A percentile compares a stretch with the other conserved stretches of the same genome.
Evolutionary conservation across 2,329 filamentous ascomycete genomes (phyloP).

Genomic region (Phaeosphaeriaceae sp.): DNA sequence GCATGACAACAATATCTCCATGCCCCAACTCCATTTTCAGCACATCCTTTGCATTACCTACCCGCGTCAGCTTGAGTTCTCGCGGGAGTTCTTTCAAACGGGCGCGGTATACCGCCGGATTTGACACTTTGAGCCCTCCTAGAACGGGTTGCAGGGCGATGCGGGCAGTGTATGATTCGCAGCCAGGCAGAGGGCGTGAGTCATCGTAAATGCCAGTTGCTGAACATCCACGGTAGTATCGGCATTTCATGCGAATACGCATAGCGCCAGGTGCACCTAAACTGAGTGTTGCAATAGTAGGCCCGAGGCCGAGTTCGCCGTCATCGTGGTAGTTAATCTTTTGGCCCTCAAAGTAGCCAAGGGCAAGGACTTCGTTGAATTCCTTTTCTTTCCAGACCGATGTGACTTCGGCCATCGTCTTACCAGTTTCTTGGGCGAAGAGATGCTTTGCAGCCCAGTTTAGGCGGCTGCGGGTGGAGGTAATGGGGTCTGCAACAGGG

Average conservation of each 20-base stretch:
- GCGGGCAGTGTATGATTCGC: slow-evolving; percentile 43
- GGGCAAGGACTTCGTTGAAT: slow-evolving; percentile 69
- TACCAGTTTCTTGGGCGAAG: slow-evolving; percentile 34
- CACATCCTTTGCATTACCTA: slow-evolving; percentile 40
- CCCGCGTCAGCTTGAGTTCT: slow-evolving; percentile 45
- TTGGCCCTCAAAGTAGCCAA: slow-evolving; percentile 68
- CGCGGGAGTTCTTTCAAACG: slow-evolving; percentile 43
- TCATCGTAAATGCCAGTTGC: slow-evolving; percentile 43
- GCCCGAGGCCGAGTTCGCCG: slow-evolving; percentile 67
- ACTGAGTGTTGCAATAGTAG: slow-evolving; percentile 65
- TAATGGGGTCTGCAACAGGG: slow-evolving; percentile 50
- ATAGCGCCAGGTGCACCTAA: slow-evolving; percentile 65
- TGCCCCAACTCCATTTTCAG: slow-evolving; percentile 62
- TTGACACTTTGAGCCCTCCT: slow-evolving; percentile 18
- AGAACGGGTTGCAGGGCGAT: slow-evolving; percentile 39
- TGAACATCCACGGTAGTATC: slow-evolving; percentile 51
- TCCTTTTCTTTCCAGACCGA: slow-evolving; percentile 35
- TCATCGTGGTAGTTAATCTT: slow-evolving; percentile 70
- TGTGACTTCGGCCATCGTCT: slow-evolving; percentile 14
- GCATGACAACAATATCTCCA: slow-evolving; percentile 70
- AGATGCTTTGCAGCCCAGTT: slow-evolving; percentile 61
- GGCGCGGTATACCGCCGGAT: slow-evolving; percentile 28
- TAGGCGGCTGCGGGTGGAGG: slow-evolving; percentile 59
- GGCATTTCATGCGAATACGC: slow-evolving; percentile 63
- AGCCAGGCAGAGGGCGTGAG: slow-evolving; percentile 37